Base-by-base conservation (phyloP, 2,329 filamentous ascomycete species). In the Clonostachys rosea region DNA sequence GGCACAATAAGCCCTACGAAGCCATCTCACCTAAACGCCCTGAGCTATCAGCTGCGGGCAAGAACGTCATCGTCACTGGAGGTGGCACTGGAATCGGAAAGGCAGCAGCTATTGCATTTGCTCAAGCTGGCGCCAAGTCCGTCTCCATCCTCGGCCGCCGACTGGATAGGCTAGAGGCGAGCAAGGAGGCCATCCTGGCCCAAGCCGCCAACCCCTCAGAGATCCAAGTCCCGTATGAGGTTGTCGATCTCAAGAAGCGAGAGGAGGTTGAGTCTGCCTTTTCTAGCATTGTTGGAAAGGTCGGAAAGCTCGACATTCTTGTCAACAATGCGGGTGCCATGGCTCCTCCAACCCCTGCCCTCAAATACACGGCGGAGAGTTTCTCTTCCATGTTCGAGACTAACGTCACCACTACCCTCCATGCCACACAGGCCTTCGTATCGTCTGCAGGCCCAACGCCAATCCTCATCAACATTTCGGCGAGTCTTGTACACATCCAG, bases 61-160 rank as follows among this genome's bases (percentile, higher is more conserved):
- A 62, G 30, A 79, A 73, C 10, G 75, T 84, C 6, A 68, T 87
- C 13, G 81, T 88, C 56, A 86, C 82, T 1, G 84, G 84, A 40
- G 83, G 76, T 5, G 76, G 77, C 2, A 76, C 74, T 0, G 82
- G 84, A 11, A 79, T 87, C 24, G 84, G 84, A 2, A 77, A 79
- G 49, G 79, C 81, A 1, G 76, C 84, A 9, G 83, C 83, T 1
- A 71, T 75, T 40, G 68, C 82, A 20, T 88, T 76, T 50, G 60
- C 66, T 3, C 52, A 56, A 7, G 75, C 74, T 0, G 62, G 62
- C 0, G 66, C 68, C 3, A 43, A 54, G 3, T 60, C 58, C 1
- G 54, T 75, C 11, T 57, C 65, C 16, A 62, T 78, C 34, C 40
- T 69, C 0, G 70, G 66, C 3, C 66, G 74, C 4, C 63, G 61